These are phyloP conservation scores for Knoxdaviesia capensis DNA, from an alignment of 2,329 filamentous ascomycete genomes.

Conservation along the genomic window DNA sequence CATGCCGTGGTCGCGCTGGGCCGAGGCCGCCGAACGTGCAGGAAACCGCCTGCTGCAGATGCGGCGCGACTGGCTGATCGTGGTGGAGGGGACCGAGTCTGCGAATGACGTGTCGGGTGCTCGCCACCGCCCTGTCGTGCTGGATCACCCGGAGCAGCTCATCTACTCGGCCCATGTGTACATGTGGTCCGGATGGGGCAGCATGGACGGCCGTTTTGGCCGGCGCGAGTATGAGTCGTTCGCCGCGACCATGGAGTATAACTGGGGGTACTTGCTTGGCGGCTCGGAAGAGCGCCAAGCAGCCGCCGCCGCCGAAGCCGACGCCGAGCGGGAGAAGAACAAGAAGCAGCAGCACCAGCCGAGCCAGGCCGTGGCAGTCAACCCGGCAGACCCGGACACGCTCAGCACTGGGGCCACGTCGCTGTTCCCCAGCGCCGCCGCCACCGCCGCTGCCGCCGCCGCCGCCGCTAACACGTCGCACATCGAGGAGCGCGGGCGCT, in stretches of 20 bases:
- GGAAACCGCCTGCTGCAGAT: constrained; percentile 38
- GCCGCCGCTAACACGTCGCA: too few relatives aligned
- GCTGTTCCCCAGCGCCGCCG: too few relatives aligned
- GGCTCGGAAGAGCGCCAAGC: constrained; percentile 18
- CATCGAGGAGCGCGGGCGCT: too few relatives aligned
- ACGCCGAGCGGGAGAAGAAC: too few relatives aligned
- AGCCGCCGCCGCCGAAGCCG: too few relatives aligned
- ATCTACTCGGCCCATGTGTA: constrained; percentile 54
- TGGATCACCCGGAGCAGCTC: constrained; percentile 32
- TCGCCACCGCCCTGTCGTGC: constrained; percentile 30
- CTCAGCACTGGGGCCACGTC: too few relatives aligned
- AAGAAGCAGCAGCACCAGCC: too few relatives aligned
- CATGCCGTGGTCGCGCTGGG: constrained; percentile 46
- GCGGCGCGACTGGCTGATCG: constrained; percentile 43
- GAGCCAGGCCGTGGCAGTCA: constrained; percentile 10
- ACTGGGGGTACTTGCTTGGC: constrained; percentile 46
- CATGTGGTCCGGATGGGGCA: constrained; percentile 51
- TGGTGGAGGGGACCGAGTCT: constrained; percentile 48
- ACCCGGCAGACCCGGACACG: too few relatives aligned
- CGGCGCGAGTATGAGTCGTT: constrained; percentile 43
- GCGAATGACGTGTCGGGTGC: constrained; percentile 43
- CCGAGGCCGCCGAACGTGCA: constrained; percentile 39
- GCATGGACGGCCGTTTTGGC: constrained; percentile 35
- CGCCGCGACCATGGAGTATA: constrained; percentile 36
- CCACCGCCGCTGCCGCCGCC: too few relatives aligned